A percentile compares a stretch with the other conserved stretches of the same genome.
Evolutionary conservation across 2,329 filamentous ascomycete species (phyloP).

Genomic region (Arthrobotrys pseudoclavata): DNA sequence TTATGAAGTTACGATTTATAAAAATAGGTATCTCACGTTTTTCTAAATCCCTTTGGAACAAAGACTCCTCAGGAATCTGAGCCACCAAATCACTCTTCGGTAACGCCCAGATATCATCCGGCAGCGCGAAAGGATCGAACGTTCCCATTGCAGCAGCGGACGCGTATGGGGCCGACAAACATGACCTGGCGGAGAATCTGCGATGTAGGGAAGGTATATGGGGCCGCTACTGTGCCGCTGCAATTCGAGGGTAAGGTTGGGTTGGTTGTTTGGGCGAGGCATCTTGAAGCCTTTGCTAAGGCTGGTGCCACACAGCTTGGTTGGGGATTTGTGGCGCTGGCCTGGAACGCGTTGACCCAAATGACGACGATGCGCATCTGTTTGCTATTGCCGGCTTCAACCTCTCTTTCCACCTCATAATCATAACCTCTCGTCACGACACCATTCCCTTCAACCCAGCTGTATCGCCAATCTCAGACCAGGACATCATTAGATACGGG

Average conservation of each 20-base stretch:
- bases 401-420: slow-evolving; percentile 4
- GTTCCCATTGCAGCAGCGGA: slow-evolving; percentile 52
- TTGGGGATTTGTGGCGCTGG: slow-evolving; percentile 28
- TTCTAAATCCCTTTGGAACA: slow-evolving; percentile 50
- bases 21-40: slow-evolving; percentile 34
- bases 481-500: slow-evolving; percentile 71
- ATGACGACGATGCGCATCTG: slow-evolving; percentile 32
- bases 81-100: slow-evolving; percentile 44
- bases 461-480: slow-evolving; percentile 61
- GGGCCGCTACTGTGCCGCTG: slow-evolving; percentile 7
- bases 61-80: slow-evolving; percentile 40
- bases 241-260: slow-evolving; percentile 1
- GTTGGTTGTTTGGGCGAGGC: slow-evolving; percentile 3
- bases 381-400: slow-evolving; percentile 28
- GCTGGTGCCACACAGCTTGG: slow-evolving; percentile 11
- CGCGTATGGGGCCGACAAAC: slow-evolving; percentile 20
- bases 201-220: neutral
- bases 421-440: slow-evolving; percentile 4
- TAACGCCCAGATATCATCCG: slow-evolving; percentile 57
- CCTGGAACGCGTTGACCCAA: slow-evolving; percentile 41
- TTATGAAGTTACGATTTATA: neutral
- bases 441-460: neutral
- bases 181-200: slow-evolving; percentile 35
- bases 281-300: slow-evolving; percentile 10
- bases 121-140: slow-evolving; percentile 60